Percentiles rank a stretch among this genome's conserved stretches.
phyloP scores from a whole-genome alignment of 768 basidiomycete genomes.

The Boletus pseudo-olivaceus region DNA sequence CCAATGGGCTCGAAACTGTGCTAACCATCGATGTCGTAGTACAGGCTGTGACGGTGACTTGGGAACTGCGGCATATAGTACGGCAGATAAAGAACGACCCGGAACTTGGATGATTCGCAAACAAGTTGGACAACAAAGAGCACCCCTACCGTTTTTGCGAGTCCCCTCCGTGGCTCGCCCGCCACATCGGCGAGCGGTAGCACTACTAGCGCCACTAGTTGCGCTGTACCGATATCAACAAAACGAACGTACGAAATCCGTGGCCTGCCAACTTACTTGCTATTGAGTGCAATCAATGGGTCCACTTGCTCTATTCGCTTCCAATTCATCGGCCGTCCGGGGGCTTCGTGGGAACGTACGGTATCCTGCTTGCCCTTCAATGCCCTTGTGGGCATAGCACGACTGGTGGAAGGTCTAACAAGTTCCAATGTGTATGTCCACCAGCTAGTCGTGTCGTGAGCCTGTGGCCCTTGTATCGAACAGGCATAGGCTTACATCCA shows the following conservation, averaged over 20 bases:
- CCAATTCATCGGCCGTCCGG: not conserved
- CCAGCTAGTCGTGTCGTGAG: not conserved
- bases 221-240: not conserved
- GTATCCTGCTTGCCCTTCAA: no score
- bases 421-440: not conserved
- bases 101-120: not conserved
- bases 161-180: no score
- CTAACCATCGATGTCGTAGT: not conserved
- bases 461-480: not conserved
- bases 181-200: no score
- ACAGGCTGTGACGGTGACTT: not conserved
- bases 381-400: not conserved
- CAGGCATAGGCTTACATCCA: not conserved
- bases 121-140: not conserved
- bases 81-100: not conserved
- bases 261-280: no score
- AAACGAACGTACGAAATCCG: not conserved
- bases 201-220: no score
- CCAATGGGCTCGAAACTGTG: not conserved
- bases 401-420: not conserved
- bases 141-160: not conserved
- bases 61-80: not conserved
- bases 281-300: not conserved
- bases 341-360: not conserved
- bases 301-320: not conserved